Percentiles rank a stretch among this genome's conserved stretches.
These are phyloP conservation scores for Calocybe gambosa DNA, from an alignment of 1,284 basidiomycete species.

Conservation along the genomic window DNA sequence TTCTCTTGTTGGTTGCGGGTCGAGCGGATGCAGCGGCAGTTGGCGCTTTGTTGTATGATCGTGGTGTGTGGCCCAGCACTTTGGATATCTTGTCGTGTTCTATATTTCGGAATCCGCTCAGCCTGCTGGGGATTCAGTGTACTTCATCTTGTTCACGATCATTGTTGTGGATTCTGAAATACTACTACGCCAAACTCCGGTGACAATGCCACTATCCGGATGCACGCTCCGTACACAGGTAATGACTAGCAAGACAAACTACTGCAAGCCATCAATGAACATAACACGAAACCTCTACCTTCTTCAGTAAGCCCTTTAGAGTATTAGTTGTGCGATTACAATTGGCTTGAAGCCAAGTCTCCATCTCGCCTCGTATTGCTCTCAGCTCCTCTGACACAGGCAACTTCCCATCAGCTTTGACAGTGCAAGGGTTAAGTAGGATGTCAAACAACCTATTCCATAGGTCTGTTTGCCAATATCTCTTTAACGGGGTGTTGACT, in stretches of 20 bases:
- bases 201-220: slow-evolving; percentile 2
- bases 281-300: slow-evolving; percentile 56
- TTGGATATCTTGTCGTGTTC: slow-evolving; percentile 23
- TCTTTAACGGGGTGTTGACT: slow-evolving; percentile 76
- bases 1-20: background rate
- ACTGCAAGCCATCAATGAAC: slow-evolving; percentile 8
- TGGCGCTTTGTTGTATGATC: background rate
- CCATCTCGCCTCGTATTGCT: slow-evolving; percentile 73
- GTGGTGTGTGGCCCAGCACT: slow-evolving; percentile 5
- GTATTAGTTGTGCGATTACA: slow-evolving; percentile 86
- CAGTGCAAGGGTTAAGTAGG: slow-evolving; percentile 73
- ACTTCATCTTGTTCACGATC: slow-evolving; percentile 8
- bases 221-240: background rate
- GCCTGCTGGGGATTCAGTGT: slow-evolving; percentile 15
- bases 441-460: slow-evolving; percentile 85
- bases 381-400: slow-evolving; percentile 71
- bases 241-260: background rate
- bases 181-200: slow-evolving; percentile 23
- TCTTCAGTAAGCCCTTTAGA: slow-evolving; percentile 79
- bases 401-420: slow-evolving; percentile 48
- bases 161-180: slow-evolving; percentile 28
- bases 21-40: background rate
- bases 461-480: slow-evolving; percentile 92
- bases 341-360: slow-evolving; percentile 76
- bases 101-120: slow-evolving; percentile 22